A percentile compares a stretch with the other conserved stretches of the same genome.
These are phyloP conservation scores for Aspergillus sp. DNA, from an alignment of 2,329 filamentous ascomycete genomes.

Conservation along the genomic window DNA sequence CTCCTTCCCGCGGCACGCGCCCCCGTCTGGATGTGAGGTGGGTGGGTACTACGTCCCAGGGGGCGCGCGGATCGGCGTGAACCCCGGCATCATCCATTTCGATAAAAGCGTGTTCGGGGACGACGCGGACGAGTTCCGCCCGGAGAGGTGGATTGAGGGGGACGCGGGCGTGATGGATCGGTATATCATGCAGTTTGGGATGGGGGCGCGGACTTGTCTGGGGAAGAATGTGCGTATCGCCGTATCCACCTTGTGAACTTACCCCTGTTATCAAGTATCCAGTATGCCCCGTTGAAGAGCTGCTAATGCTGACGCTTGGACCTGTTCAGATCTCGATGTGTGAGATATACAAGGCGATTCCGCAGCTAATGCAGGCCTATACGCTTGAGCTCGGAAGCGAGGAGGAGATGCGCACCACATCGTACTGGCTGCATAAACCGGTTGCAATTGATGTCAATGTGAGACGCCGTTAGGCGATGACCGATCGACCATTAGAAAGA, in stretches of 20 bases:
- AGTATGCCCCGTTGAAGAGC: no score
- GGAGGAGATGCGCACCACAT: slow-evolving; percentile 6
- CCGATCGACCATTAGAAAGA: no score
- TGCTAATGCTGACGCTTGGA: no score
- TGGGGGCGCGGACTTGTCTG: slow-evolving; percentile 11
- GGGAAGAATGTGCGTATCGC: slow-evolving; percentile 12
- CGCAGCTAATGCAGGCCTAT: slow-evolving; percentile 10
- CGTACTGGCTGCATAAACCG: slow-evolving; percentile 19
- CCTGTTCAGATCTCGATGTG: slow-evolving; percentile 15
- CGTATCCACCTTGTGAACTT: no score
- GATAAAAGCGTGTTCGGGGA: not conserved
- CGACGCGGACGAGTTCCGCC: not conserved
- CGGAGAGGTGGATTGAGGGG: not conserved
- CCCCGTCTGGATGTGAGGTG: slow-evolving; percentile 7
- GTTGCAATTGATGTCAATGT: slow-evolving; percentile 1
- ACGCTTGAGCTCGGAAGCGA: slow-evolving; percentile 8
- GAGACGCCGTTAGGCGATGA: no score
- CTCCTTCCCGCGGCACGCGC: slow-evolving; percentile 23
- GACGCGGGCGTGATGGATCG: not conserved
- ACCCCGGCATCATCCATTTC: not conserved
- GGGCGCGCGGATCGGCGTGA: not conserved
- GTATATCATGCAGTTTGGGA: slow-evolving; percentile 10
- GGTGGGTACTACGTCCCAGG: slow-evolving; percentile 10
- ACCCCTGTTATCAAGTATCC: no score
- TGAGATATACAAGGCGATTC: slow-evolving; percentile 19